These are phyloP conservation scores for Apostasia shenzhenica DNA, from an alignment of 106 monocot genomes.

Conservation along the genomic window DNA sequence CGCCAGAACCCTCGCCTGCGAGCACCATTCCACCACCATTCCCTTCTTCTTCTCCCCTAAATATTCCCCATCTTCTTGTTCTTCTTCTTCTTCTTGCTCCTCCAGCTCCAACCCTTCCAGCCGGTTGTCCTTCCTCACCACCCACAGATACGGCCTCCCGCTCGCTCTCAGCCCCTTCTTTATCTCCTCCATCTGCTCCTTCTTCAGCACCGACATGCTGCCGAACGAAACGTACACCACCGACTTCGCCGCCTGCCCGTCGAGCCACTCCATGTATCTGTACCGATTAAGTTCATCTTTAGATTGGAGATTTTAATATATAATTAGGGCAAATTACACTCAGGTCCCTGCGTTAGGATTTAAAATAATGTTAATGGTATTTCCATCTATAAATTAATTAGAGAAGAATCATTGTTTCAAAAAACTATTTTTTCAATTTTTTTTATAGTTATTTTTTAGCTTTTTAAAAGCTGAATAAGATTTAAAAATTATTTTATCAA, in stretches of 20 bases:
- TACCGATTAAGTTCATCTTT: background rate
- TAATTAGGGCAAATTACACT: background rate
- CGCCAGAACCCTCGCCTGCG: conserved; percentile 19
- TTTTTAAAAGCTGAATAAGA: no score
- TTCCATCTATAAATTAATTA: background rate
- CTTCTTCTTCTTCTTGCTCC: background rate
- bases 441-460: no score
- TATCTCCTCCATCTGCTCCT: conserved; percentile 20
- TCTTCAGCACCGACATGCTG: conserved; percentile 7
- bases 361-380: background rate
- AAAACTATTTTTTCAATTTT: no score
- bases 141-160: conserved; percentile 23
- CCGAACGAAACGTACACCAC: conserved; percentile 19
- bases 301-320: no score
- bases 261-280: conserved; percentile 28
- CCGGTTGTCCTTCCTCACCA: conserved; percentile 9
- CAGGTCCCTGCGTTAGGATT: background rate
- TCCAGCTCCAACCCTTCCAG: background rate
- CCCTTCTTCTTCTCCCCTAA: background rate
- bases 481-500: no score
- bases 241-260: conserved; percentile 8
- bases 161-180: conserved; percentile 1
- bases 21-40: conserved; percentile 26
- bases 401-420: background rate
- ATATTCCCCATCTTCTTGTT: background rate